phyloP scores from a whole-genome alignment of 2,329 filamentous ascomycete genomes.

The Verticillium isaacii region DNA sequence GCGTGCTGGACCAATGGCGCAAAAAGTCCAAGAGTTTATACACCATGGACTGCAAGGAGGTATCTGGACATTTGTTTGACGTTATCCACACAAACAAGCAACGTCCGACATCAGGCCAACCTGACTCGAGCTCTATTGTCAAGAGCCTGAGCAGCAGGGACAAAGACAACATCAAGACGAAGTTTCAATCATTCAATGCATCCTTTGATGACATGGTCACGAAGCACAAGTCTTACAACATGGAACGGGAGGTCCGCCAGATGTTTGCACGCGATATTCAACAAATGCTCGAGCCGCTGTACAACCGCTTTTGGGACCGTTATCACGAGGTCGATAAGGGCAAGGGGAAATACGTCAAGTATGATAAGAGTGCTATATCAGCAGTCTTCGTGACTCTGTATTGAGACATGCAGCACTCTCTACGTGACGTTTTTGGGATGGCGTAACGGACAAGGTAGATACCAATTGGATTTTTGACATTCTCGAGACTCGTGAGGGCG shows the following conservation, averaged over 20 bases:
- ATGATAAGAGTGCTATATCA: constrained; percentile 80
- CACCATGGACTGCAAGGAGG: constrained; percentile 82
- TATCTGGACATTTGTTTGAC: constrained; percentile 79
- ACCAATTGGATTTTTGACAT: neutral
- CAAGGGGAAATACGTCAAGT: constrained; percentile 97
- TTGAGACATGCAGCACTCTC: constrained; percentile 12
- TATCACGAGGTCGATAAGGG: constrained; percentile 98
- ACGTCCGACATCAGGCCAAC: constrained; percentile 68
- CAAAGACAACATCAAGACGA: constrained; percentile 93
- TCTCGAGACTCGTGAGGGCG: neutral
- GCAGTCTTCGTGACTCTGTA: constrained; percentile 55
- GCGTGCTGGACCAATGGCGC: constrained; percentile 73
- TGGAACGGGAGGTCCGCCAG: constrained; percentile 85
- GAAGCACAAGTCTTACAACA: constrained; percentile 76
- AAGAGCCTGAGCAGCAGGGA: constrained; percentile 85
- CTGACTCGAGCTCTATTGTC: constrained; percentile 79
- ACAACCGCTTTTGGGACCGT: constrained; percentile 91
- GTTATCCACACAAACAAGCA: constrained; percentile 83
- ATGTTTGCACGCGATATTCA: constrained; percentile 81
- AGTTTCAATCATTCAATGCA: constrained; percentile 87
- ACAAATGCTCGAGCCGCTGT: constrained; percentile 87
- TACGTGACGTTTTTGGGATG: neutral
- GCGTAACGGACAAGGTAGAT: neutral
- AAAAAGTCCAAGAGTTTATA: constrained; percentile 83
- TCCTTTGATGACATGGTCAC: constrained; percentile 85